These are phyloP conservation scores for Fusarium multiceps DNA, from an alignment of 2,329 filamentous ascomycete genomes.

Conservation along the genomic window DNA sequence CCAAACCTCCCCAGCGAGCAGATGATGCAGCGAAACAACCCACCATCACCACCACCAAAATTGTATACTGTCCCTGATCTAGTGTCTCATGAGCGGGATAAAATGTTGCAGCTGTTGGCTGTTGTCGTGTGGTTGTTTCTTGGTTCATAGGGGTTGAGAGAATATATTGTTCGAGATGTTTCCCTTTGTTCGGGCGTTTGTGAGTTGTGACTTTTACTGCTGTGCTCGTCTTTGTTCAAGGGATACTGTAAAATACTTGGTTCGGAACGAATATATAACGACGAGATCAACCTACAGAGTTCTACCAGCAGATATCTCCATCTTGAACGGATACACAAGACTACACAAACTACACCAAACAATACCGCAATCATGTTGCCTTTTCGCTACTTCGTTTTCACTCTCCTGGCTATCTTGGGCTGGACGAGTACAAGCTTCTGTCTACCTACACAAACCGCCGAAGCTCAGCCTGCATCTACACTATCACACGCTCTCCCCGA, in stretches of 20 bases:
- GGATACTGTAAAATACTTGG: slow-evolving; percentile 7
- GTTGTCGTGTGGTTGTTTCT: slow-evolving; percentile 19
- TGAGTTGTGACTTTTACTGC: slow-evolving; percentile 16
- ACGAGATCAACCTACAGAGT: slow-evolving; percentile 2
- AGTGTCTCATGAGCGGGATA: slow-evolving; percentile 32
- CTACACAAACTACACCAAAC: neutral
- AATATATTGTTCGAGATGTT: slow-evolving; percentile 28
- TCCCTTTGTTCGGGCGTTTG: neutral
- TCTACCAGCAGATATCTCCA: neutral
- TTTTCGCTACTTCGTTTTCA: slow-evolving; percentile 7
- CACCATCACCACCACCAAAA: slow-evolving; percentile 21
- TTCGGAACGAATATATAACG: slow-evolving; percentile 22
- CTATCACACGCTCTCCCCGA: slow-evolving; percentile 8
- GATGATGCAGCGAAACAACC: slow-evolving; percentile 39
- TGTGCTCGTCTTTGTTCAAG: slow-evolving; percentile 29
- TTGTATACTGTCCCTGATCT: neutral
- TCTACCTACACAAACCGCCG: slow-evolving; percentile 29
- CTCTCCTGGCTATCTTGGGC: slow-evolving; percentile 12
- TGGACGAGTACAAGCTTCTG: slow-evolving; percentile 18
- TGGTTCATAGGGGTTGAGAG: slow-evolving; percentile 12
- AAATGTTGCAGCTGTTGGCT: slow-evolving; percentile 21
- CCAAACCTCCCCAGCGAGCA: slow-evolving; percentile 17
- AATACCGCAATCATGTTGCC: slow-evolving; percentile 16
- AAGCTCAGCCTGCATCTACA: slow-evolving; percentile 19
- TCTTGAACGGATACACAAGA: neutral